Conservation (phyloP, 345 rosid species). For the Brassica juncea region DNA sequence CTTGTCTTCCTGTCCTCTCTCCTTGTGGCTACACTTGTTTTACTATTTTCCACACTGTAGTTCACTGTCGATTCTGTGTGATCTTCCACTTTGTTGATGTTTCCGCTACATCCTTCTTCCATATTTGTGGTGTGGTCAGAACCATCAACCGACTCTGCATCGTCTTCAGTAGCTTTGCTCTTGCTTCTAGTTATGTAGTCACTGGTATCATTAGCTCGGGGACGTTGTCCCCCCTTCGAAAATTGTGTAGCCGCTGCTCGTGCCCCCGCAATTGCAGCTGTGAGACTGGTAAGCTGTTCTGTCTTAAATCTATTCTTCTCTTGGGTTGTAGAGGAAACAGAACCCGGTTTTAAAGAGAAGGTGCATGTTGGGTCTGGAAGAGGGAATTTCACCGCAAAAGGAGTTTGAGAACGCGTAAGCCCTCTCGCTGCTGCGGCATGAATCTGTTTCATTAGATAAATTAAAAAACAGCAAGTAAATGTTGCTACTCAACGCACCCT, state of each 20-base stretch:
- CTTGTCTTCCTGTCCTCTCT: conserved; percentile 27
- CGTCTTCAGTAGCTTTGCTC: conserved; percentile 33
- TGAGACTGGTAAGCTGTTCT: conserved; percentile 56
- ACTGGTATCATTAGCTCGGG: conserved; percentile 15
- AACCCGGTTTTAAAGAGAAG: conserved; percentile 84
- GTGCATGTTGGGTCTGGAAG: conserved; percentile 66
- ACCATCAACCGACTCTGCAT: conserved; percentile 31
- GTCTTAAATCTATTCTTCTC: conserved; percentile 40
- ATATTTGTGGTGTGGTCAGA: conserved; percentile 15
- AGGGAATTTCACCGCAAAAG: conserved; percentile 63
- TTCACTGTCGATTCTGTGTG: background rate
- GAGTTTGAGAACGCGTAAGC: conserved; percentile 54
- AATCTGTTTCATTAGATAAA: conserved; percentile 46
- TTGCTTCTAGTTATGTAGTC: conserved; percentile 30
- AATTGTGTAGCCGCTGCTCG: conserved; percentile 81
- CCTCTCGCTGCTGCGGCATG: conserved; percentile 79
- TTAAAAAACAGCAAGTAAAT: background rate
- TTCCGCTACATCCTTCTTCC: conserved; percentile 21
- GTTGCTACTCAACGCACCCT: background rate
- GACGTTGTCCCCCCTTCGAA: conserved; percentile 52
- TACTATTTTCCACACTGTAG: conserved; percentile 6
- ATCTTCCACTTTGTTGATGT: conserved; percentile 17
- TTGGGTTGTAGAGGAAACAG: conserved; percentile 38
- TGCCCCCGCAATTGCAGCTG: conserved; percentile 84
- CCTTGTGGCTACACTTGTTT: conserved; percentile 16